Base-by-base conservation (phyloP, 495 filamentous ascomycete genomes). In the Trypethelium eluteriae region DNA sequence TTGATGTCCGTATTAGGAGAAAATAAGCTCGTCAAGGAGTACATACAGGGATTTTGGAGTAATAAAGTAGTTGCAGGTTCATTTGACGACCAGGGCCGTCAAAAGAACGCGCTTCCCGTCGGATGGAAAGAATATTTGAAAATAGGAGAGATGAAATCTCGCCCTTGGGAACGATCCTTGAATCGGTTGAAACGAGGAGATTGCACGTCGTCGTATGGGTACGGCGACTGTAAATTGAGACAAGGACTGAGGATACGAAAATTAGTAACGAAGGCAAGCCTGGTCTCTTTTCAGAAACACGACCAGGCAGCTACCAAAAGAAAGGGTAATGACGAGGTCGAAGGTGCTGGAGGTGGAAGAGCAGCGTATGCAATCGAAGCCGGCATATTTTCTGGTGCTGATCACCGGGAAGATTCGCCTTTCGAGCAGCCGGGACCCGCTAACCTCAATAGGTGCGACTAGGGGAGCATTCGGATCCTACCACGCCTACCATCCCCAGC, bases 21-120 rank as follows among this genome's bases (percentile, higher is more conserved):
- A 25, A 0, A 25, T 25, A 25, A 25, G 25, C 25, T 25, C 25
- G 1, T 25, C 1, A 1, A 25, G 25, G 25, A 25, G 25, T 25
- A 1, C 75, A 47, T 80, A 85, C 83, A 77, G 79, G 79, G 72
- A 78, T 78, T 78, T 79, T 77, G 75, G 75, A 74, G 73, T 73
- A 64, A 73, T 79, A 77, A 53, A 70, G 66, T 64, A 68, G 75
- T 74, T 84, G 82, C 84, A 86, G 83, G 83, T 83, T 86, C 84
- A 86, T 86, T 84, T 83, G 82, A 85, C 83, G 82, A 83, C 79
- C 38, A 46, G 16, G 67, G 77, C 78, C 82, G 81, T 73, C 80
- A 84, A 82, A 84, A 72, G 80, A 86, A 86, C 83, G 84, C 83
- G 84, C 84, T n/a, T 56, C n/a, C 6, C n/a, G 49, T 12, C 5